Base-by-base conservation (phyloP, 352 stramenopile genomes). In the Phytophthora colocasiae region DNA sequence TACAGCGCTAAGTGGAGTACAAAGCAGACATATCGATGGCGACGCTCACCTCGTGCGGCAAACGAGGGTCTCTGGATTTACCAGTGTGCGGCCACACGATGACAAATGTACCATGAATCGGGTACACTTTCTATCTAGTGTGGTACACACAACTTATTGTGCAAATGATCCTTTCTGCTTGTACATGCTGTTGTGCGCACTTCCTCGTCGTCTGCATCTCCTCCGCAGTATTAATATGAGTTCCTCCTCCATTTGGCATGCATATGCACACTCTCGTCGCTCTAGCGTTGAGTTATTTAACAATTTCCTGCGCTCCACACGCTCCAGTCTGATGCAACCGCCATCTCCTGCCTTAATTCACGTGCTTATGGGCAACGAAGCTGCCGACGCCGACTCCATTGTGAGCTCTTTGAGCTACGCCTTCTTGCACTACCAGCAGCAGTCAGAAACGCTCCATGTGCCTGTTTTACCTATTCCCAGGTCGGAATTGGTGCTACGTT, bases 331-430 rank as follows among this genome's bases (percentile, higher is more conserved):
- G 15, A 43, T 10, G 24, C 29, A 63, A 11, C 63, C 51, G 1
- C 55, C 55, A 3, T 7, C 47, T 2, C 51, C 55, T 2, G 11
- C 51, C 12, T 61, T 47, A 6, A 62, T 95, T 32, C 80, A 90
- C 58, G 75, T 93, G 6, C 57, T 91, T 48, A 82, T 93, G 34
- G 87, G 87, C 50, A 95, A 95, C 53, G 87, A 95, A 59, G 85
- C 87, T 12, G 82, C 83, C 7, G 85, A 95, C 62, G 87, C 87
- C 11, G 87, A 95, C 68, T 95, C 87, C 17, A 93, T 95, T 68
- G 73, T 95, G 11, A 95, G 85, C 71, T 87, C 83, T 14, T 52
- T 95, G 9, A 71, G 84, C 9, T 87, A 90, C 69, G 87, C 87
- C 6, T 89, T 80, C 52, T 38, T 81, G 31, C 73, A 75, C 36